Percentiles rank a stretch among this genome's conserved stretches.
Evolutionary conservation across 805 yeast genomes (phyloP).

Genomic region (Candida railenensis): DNA sequence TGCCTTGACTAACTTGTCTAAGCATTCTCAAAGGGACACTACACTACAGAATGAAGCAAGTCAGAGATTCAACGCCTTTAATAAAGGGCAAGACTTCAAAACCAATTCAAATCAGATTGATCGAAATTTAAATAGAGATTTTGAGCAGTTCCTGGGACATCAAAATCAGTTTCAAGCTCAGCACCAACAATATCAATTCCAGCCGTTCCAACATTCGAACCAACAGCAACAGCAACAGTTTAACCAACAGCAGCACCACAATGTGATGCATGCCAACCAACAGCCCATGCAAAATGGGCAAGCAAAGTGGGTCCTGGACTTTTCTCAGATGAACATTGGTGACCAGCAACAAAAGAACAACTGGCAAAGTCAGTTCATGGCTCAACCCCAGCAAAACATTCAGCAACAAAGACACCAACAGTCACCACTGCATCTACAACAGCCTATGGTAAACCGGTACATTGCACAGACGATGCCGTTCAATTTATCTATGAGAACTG

Average conservation of each 20-base stretch:
- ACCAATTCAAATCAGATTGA: conserved; percentile 20
- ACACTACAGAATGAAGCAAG: conserved; percentile 35
- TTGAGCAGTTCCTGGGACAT: conserved; percentile 27
- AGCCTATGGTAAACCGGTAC: conserved; percentile 4
- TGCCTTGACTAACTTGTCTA: conserved; percentile 41
- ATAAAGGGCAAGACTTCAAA: background rate
- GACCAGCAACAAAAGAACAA: conserved; percentile 9
- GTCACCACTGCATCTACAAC: conserved; percentile 6
- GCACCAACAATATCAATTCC: conserved; percentile 16
- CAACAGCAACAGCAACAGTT: conserved; percentile 9
- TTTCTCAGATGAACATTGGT: conserved; percentile 20
- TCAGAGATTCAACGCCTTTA: conserved; percentile 7
- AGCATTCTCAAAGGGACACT: conserved; percentile 40
- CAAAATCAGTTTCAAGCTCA: conserved; percentile 36
- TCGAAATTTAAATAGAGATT: conserved; percentile 35
- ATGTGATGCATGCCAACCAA: conserved; percentile 9
- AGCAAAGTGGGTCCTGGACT: conserved; percentile 29
- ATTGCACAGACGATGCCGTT: conserved; percentile 8
- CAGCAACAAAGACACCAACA: conserved; percentile 11
- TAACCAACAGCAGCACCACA: conserved; percentile 10
- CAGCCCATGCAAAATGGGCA: too few relatives aligned
- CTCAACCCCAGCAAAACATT: conserved; percentile 9
- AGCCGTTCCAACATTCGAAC: conserved; percentile 5
- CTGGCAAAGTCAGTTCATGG: conserved; percentile 8
- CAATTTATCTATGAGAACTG: conserved; percentile 13